Evolutionary conservation across 768 basidiomycete species (phyloP).

Genomic region (Lactarius hatsudake): DNA sequence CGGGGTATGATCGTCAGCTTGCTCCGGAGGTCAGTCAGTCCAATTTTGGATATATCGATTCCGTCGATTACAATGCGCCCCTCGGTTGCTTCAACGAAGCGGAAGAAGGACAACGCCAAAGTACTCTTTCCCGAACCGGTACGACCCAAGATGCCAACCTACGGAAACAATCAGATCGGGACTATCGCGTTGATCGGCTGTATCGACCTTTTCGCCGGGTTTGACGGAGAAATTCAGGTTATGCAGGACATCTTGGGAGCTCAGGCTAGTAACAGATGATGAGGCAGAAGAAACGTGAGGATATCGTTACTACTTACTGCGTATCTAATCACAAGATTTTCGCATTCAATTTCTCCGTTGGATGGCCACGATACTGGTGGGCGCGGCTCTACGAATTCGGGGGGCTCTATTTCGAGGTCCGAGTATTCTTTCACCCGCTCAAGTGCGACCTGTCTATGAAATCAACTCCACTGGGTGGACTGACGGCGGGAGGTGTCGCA

Average conservation of each 20-base stretch:
- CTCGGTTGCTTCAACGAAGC: slow-evolving; percentile 82
- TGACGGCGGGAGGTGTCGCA: slow-evolving; percentile 32
- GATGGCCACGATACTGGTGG: slow-evolving; percentile 80
- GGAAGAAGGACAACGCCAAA: slow-evolving; percentile 81
- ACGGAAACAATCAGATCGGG: slow-evolving; percentile 15
- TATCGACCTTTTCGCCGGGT: slow-evolving; percentile 70
- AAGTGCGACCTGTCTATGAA: slow-evolving; percentile 60
- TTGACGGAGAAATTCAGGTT: slow-evolving; percentile 67
- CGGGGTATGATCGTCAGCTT: slow-evolving; percentile 75
- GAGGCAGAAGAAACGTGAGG: slow-evolving; percentile 15
- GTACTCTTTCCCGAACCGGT: slow-evolving; percentile 75
- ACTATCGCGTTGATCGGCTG: not conserved
- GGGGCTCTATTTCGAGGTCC: slow-evolving; percentile 68
- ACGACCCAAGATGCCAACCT: slow-evolving; percentile 70
- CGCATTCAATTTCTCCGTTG: slow-evolving; percentile 62
- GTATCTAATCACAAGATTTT: slow-evolving; percentile 74
- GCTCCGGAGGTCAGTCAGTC: slow-evolving; percentile 77
- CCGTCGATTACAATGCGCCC: slow-evolving; percentile 75
- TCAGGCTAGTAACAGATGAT: slow-evolving; percentile 55
- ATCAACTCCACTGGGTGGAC: not conserved
- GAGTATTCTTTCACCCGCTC: slow-evolving; percentile 93
- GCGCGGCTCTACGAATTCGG: slow-evolving; percentile 86
- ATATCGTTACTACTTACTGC: slow-evolving; percentile 49
- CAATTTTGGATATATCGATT: slow-evolving; percentile 75
- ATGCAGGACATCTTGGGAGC: slow-evolving; percentile 79